phyloP scores from a whole-genome alignment of 305 asterid genomes.

The Solanum hybrid region DNA sequence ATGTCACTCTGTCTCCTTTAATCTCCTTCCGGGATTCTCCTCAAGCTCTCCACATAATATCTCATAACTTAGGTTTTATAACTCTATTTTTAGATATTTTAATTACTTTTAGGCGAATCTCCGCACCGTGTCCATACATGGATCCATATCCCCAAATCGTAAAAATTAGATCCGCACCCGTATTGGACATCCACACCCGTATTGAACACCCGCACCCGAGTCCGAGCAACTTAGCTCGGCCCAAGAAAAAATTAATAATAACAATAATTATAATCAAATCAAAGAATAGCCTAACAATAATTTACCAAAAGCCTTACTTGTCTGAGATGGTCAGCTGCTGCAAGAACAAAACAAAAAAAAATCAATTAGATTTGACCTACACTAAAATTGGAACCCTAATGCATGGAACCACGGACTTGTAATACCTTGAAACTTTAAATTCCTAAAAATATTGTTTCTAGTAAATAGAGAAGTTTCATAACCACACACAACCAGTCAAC shows the following conservation, averaged over 20 bases:
- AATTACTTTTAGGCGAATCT: background rate
- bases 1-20: background rate
- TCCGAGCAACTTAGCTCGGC: background rate
- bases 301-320: background rate
- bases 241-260: background rate
- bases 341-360: background rate
- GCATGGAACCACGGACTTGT: background rate
- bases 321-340: background rate
- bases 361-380: background rate
- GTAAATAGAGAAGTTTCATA: background rate
- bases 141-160: background rate
- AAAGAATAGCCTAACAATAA: background rate
- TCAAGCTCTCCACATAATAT: background rate
- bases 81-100: no score
- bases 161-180: background rate
- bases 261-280: background rate
- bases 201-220: background rate
- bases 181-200: background rate
- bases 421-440: background rate
- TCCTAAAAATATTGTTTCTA: background rate
- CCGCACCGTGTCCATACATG: background rate
- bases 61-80: background rate
- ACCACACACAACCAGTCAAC: background rate
- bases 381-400: background rate
- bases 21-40: background rate